A percentile compares a stretch with the other conserved stretches of the same genome.
These are phyloP conservation scores for Acacia melanoxylon DNA, from an alignment of 306 rosid species.

Conservation along the genomic window DNA sequence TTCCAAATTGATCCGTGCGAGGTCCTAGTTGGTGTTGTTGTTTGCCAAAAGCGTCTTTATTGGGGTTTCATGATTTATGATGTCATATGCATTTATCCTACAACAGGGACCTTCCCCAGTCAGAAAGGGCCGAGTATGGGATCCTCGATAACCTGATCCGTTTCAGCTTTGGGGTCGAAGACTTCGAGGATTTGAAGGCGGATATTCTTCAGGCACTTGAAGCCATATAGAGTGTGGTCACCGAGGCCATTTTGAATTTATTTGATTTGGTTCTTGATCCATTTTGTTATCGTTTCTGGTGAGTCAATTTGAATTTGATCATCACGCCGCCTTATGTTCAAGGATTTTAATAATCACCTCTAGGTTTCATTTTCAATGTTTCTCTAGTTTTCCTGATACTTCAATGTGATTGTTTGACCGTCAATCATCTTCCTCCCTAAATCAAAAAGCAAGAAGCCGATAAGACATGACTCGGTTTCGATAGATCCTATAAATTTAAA, in stretches of 20 bases:
- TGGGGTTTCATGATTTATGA: constrained; percentile 13
- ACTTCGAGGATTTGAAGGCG: constrained; percentile 62
- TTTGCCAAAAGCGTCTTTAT: constrained; percentile 10
- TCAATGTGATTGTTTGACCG: neutral
- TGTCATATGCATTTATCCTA: constrained; percentile 18
- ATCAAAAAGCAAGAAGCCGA: neutral
- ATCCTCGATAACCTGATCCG: constrained; percentile 90
- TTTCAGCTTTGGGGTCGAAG: constrained; percentile 93
- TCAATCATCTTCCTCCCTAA: neutral
- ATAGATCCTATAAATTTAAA: too few species aligned
- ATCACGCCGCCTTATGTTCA: constrained; percentile 16
- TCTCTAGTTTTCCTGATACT: neutral
- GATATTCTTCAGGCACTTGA: constrained; percentile 80
- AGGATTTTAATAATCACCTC: neutral
- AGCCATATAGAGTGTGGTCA: constrained; percentile 41
- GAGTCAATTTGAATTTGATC: constrained; percentile 34
- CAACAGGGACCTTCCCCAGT: constrained; percentile 76
- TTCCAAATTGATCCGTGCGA: constrained; percentile 18
- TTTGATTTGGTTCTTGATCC: neutral
- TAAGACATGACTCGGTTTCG: neutral
- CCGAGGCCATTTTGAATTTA: neutral
- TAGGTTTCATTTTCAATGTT: neutral
- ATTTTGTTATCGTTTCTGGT: constrained; percentile 10
- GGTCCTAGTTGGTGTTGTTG: constrained; percentile 23
- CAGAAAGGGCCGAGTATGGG: constrained; percentile 74